Conservation (phyloP, 2,329 filamentous ascomycete genomes). For the Fusarium nygamai region DNA sequence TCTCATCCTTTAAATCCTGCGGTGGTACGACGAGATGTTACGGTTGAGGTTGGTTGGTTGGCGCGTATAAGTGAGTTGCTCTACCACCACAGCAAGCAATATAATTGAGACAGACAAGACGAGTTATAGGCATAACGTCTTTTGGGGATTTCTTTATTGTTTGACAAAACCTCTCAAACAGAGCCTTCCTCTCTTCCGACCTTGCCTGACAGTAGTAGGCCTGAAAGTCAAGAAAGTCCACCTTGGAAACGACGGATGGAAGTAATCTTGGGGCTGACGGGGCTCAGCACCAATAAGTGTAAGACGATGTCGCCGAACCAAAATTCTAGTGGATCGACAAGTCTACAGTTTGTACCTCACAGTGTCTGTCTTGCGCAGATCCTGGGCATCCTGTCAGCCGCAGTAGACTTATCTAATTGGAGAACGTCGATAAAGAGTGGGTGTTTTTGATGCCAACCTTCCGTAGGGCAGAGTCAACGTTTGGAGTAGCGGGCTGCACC, state of each 20-base stretch:
- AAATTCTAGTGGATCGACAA: constrained; percentile 1
- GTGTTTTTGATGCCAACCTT: constrained; percentile 14
- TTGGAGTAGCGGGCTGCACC: constrained; percentile 15
- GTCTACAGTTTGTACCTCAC: constrained; percentile 19
- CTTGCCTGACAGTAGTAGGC: not conserved
- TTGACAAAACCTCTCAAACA: not conserved
- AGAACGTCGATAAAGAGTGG: not conserved
- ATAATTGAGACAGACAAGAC: not conserved
- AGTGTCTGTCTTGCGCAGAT: constrained; percentile 5
- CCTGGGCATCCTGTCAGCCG: constrained; percentile 32
- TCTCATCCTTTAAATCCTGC: not conserved
- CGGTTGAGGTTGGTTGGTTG: not conserved
- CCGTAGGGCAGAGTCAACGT: constrained; percentile 34
- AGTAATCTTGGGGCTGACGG: constrained; percentile 28
- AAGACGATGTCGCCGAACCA: constrained; percentile 23
- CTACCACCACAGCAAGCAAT: not conserved
- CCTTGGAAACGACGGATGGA: not conserved
- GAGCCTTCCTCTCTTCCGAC: not conserved
- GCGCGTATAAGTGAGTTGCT: not conserved
- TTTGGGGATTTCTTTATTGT: not conserved
- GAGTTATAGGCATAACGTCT: not conserved
- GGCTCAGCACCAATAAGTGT: constrained; percentile 27
- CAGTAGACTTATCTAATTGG: constrained; percentile 23
- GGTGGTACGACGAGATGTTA: not conserved
- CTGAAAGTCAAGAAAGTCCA: not conserved